Base-by-base conservation (phyloP, 345 rosid species). In the Theobroma cacao region DNA sequence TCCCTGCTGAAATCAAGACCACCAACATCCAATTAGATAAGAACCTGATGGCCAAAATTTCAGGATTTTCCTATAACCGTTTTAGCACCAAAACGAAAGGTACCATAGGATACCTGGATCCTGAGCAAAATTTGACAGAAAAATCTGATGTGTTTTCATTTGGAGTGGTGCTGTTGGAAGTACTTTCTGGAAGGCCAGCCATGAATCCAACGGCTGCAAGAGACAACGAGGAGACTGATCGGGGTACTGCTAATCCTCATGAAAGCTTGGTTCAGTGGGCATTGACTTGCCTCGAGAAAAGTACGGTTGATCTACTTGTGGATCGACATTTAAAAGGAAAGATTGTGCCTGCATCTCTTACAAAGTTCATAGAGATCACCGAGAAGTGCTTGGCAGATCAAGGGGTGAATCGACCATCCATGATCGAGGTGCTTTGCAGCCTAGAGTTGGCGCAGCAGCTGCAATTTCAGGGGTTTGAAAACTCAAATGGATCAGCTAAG, bases 101-200 rank as follows among this genome's bases (percentile, higher is more conserved):
- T 61, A 79, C 78, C 60, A 82, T 80, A 3, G 82, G 83, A 12
- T 80, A 82, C 56, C 79, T 82, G 34, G 83, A 85, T 40, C 85
- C 87, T 0, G 85, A 85, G 79, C 77, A 82, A 75, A 85, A 82
- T 48, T 71, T 80, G 55, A 82, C 87, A 36, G 85, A 82, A 56
- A 82, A 85, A 71, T 82, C 79, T 7, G 87, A 85, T 80, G 86
- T 85, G 30, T 82, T 78, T 79, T 85, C 88, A 17, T 82, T 85
- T 5, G 86, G 88, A 12, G 84, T 82, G 61, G 84, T 80, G 40
- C 77, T 85, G 10, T 62, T 85, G 1, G 86, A 85, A 81, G 72
- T 80, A 43, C 75, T 83, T 10, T 85, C 80, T 55, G 84, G 84
- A 8, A 78, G 82, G 38, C 88, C 84, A 9, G 81, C 82, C 52